Evolutionary conservation across 495 filamentous ascomycete genomes (phyloP).

Genomic region (Xylaria venustula): DNA sequence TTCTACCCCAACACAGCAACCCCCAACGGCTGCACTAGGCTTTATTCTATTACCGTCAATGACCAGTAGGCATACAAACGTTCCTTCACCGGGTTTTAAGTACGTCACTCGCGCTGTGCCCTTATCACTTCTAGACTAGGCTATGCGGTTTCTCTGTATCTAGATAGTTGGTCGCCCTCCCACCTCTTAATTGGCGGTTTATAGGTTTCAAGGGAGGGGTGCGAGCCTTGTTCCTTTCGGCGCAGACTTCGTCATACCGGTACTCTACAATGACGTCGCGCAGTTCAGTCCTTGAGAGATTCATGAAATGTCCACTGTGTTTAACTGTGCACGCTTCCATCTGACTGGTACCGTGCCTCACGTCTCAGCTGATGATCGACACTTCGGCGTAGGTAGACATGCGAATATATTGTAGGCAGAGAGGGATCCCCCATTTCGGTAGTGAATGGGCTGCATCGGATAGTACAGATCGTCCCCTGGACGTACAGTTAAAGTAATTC

Average conservation of each 20-base stretch:
- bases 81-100: too few species aligned
- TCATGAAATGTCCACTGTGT: background rate
- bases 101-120: background rate
- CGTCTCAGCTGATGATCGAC: background rate
- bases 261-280: slow-evolving; percentile 11
- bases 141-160: background rate
- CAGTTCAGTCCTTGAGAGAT: background rate
- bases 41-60: too few species aligned
- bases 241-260: background rate
- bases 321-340: background rate
- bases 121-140: background rate
- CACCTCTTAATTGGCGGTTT: background rate
- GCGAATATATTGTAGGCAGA: background rate
- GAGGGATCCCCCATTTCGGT: background rate
- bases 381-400: background rate
- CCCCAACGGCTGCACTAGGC: too few species aligned
- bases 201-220: background rate
- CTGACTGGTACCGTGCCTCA: background rate
- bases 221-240: background rate
- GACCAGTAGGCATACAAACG: too few species aligned
- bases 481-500: too few species aligned
- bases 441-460: background rate
- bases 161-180: background rate
- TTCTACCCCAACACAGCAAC: too few species aligned
- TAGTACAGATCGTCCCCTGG: background rate